These are phyloP conservation scores for Rhinocladiella similis DNA, from an alignment of 2,329 filamentous ascomycete species.

Conservation along the genomic window DNA sequence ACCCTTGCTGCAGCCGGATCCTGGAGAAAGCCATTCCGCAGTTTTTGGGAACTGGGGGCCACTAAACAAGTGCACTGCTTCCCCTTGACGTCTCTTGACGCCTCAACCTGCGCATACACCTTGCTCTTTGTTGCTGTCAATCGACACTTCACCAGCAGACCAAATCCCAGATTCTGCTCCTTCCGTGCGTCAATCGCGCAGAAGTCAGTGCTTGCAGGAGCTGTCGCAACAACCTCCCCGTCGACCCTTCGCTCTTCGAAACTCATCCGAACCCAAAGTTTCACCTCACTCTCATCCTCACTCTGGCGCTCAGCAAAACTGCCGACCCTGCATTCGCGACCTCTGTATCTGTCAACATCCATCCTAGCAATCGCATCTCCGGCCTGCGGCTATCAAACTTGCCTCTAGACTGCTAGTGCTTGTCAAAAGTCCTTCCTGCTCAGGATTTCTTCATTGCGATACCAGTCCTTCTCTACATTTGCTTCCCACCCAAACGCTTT, in stretches of 20 bases:
- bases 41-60: background rate
- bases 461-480: slow-evolving; percentile 4
- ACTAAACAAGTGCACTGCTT: background rate
- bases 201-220: background rate
- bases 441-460: slow-evolving; percentile 14
- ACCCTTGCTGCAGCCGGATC: background rate
- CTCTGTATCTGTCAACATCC: background rate
- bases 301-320: background rate
- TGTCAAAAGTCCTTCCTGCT: slow-evolving; percentile 10
- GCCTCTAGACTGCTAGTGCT: background rate
- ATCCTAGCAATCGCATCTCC: background rate
- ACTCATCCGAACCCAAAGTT: background rate
- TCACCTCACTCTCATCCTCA: background rate
- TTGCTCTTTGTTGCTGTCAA: background rate
- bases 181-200: background rate
- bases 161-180: background rate
- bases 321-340: background rate
- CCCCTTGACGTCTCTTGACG: slow-evolving; percentile 1
- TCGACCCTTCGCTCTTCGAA: background rate
- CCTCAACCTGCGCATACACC: background rate
- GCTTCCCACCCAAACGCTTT: slow-evolving; percentile 13
- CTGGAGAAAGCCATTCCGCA: background rate
- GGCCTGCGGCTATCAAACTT: background rate
- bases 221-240: background rate
- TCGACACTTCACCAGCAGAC: background rate